These are phyloP conservation scores for Physcomitrellopsis africana DNA, from an alignment of 225 moss, liverwort and hornwort species.

Conservation along the genomic window DNA sequence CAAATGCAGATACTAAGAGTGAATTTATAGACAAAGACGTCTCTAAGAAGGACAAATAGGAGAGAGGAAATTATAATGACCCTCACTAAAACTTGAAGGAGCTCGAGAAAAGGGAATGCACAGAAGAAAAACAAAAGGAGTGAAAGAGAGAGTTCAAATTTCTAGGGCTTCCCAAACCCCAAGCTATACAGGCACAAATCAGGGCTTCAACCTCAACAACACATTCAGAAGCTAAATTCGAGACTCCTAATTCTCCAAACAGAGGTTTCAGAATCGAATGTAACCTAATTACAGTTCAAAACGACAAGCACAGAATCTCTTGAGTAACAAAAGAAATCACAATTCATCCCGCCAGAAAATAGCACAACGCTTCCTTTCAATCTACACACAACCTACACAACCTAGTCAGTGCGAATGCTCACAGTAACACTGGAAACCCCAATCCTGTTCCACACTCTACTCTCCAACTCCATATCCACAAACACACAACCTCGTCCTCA, in stretches of 20 bases:
- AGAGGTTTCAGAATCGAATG: neutral
- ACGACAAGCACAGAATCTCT: conserved; percentile 2
- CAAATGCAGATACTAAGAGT: too few species aligned
- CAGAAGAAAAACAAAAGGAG: neutral
- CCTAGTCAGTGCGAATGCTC: neutral
- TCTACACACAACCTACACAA: conserved; percentile 18
- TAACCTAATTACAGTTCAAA: neutral
- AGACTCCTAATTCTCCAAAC: neutral
- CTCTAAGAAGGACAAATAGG: too few species aligned
- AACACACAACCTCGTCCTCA: neutral
- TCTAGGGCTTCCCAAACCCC: conserved; percentile 3
- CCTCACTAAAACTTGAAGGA: conserved; percentile 13
- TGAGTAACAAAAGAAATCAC: neutral
- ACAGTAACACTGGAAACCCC: neutral
- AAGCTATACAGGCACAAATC: conserved; percentile 26
- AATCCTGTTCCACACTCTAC: neutral
- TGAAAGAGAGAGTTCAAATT: too few species aligned
- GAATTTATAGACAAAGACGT: too few species aligned
- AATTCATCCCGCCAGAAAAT: neutral
- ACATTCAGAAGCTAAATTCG: neutral
- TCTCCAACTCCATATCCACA: neutral
- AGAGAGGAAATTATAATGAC: too few species aligned
- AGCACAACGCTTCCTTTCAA: conserved; percentile 1
- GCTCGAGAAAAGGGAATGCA: neutral
- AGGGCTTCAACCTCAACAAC: neutral